Conservation (phyloP, 345 rosid species). For the Eucalyptus grandis region DNA sequence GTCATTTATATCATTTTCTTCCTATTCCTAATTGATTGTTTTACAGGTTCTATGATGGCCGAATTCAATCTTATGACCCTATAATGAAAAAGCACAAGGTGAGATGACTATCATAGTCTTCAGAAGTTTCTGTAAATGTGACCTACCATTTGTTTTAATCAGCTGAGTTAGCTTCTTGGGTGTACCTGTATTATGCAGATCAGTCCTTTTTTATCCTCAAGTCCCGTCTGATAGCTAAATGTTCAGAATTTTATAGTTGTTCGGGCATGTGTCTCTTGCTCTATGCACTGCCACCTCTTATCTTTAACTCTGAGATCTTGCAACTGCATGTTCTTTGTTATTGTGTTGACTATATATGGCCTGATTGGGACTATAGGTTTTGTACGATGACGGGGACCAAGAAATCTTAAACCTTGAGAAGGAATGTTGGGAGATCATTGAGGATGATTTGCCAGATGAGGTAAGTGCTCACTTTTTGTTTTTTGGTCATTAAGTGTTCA, state of each 20-base stretch:
- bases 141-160: neutral
- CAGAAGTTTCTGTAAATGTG: neutral
- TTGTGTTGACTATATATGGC: neutral
- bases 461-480: too few relatives aligned
- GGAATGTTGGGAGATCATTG: accelerated
- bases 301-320: neutral
- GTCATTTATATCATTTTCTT: neutral
- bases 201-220: neutral
- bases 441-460: neutral
- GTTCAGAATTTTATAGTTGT: neutral
- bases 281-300: accelerated
- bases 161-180: neutral
- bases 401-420: accelerated
- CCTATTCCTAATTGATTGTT: neutral
- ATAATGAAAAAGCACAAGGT: neutral
- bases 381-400: accelerated
- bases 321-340: neutral
- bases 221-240: accelerated
- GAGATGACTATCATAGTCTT: neutral
- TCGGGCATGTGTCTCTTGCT: neutral
- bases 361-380: neutral
- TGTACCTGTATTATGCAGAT: neutral
- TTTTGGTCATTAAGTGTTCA: too few relatives aligned
- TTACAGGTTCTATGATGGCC: neutral
- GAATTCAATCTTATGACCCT: accelerated